Base-by-base conservation (phyloP, 1,284 basidiomycete species). In the Heterobasidion occidentale region DNA sequence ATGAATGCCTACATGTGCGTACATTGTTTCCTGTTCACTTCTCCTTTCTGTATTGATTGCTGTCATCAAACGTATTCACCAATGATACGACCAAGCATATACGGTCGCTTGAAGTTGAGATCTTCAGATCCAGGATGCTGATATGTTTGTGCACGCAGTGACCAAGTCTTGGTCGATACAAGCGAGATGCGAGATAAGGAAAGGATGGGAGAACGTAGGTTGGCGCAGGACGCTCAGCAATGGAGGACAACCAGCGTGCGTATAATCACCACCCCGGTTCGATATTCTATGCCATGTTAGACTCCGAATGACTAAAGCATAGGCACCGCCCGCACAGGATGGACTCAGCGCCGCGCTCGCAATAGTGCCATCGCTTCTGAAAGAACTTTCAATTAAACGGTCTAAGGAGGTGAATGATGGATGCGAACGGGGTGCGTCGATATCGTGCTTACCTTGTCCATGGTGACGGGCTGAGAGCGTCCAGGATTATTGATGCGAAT, bases 1-100 rank as follows among this genome's bases (percentile, higher is more conserved):
- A 58, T 50, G 56, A 55, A 53, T 19, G 56, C 58, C 56, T 62
- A 62, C 53, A 61, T 62, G 61, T 53, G 51, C 48, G 61, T 61
- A 44, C 8, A 9, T 27, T 17, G 34, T 27, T 9, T 17, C 3
- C 46, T 15, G 11, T 35, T 7, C 12, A 7, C n/a, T 9, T 44
- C 19, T 17, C 20, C 9, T 5, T 19, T 33, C 12, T 36, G 19
- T 27, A 9, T 46, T n/a, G 27, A 1, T 27, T 27, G 27, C 27
- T 27, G 27, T 27, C 27, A 27, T 27, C 27, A 27, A 27, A 27
- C 6, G 0, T 27, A 27, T 27, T 27, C 27, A 27, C 27, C 27
- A 27, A 27, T 27, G 27, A 27, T 27, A 6, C 27, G 4, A 27
- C 4, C 27, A 4, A 27, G 27, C 5, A 27, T 27, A 27, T 27